Evolutionary conservation across 1,284 basidiomycete genomes (phyloP).

Genomic region (Boletus sp.): DNA sequence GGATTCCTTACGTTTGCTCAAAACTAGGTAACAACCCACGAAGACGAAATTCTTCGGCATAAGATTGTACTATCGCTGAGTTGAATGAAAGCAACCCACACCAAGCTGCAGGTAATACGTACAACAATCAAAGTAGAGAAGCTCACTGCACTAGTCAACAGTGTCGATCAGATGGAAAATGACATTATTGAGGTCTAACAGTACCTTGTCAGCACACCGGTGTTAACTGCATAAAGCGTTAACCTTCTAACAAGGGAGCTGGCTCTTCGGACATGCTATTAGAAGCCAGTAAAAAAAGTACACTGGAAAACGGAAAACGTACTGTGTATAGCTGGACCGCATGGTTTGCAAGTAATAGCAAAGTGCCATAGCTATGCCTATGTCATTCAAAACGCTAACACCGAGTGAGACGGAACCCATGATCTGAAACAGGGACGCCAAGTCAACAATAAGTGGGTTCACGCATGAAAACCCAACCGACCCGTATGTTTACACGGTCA

Average conservation of each 20-base stretch:
- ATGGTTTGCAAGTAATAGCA: too few species aligned
- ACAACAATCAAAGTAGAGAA: slow-evolving; percentile 57
- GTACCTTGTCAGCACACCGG: slow-evolving; percentile 59
- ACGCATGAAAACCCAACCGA: slow-evolving; percentile 3
- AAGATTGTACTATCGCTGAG: slow-evolving; percentile 48
- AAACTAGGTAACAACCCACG: slow-evolving; percentile 56
- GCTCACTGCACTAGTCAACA: slow-evolving; percentile 50
- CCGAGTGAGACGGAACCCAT: slow-evolving; percentile 45
- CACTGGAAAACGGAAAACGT: background rate
- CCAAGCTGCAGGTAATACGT: slow-evolving; percentile 15
- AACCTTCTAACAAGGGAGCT: slow-evolving; percentile 59
- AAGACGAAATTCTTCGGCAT: slow-evolving; percentile 59
- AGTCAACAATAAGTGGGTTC: background rate
- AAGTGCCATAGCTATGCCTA: too few species aligned
- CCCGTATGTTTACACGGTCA: slow-evolving; percentile 16
- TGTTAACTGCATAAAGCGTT: slow-evolving; percentile 50
- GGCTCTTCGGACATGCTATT: slow-evolving; percentile 39
- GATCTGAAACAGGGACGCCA: slow-evolving; percentile 26
- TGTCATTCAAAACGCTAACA: slow-evolving; percentile 37
- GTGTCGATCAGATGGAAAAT: slow-evolving; percentile 3
- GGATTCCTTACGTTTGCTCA: slow-evolving; percentile 56
- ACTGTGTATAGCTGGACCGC: background rate
- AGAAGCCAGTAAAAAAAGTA: background rate
- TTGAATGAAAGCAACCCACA: background rate
- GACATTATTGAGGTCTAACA: background rate